Evolutionary conservation across 2,329 filamentous ascomycete genomes (phyloP).

Genomic region (Xylaria sp.): DNA sequence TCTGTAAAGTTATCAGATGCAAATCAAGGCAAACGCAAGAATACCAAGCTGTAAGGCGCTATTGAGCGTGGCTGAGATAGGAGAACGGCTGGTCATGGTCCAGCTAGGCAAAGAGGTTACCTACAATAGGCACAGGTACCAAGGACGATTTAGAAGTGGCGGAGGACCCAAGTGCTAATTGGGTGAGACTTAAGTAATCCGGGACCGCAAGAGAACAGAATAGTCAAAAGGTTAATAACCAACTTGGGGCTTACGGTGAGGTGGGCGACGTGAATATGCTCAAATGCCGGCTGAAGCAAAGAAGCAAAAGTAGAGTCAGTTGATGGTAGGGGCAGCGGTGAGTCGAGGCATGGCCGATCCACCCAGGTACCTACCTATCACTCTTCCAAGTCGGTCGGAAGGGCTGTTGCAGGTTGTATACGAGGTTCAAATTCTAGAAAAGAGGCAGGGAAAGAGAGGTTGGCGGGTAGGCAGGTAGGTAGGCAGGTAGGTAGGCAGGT

Average conservation of each 20-base stretch:
- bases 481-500: too few species aligned
- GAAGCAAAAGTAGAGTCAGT: background rate
- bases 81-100: background rate
- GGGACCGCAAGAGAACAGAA: background rate
- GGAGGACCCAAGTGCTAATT: conserved; percentile 6
- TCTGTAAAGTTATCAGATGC: background rate
- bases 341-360: background rate
- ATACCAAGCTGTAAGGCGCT: background rate
- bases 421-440: too few species aligned
- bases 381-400: background rate
- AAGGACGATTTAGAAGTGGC: conserved; percentile 9
- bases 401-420: background rate
- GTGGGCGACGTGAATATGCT: conserved; percentile 6
- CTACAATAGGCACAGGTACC: conserved; percentile 1
- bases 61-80: background rate
- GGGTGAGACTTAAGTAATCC: conserved; percentile 24
- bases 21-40: background rate
- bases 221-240: background rate
- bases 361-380: background rate
- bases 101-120: conserved; percentile 6
- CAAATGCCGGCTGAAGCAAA: background rate
- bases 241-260: background rate
- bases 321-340: background rate
- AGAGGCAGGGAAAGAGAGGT: background rate
- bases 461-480: too few species aligned